Percentiles rank a stretch among this genome's conserved stretches.
Conservation (phyloP, 345 rosid species). For the Salix caprea region DNA sequence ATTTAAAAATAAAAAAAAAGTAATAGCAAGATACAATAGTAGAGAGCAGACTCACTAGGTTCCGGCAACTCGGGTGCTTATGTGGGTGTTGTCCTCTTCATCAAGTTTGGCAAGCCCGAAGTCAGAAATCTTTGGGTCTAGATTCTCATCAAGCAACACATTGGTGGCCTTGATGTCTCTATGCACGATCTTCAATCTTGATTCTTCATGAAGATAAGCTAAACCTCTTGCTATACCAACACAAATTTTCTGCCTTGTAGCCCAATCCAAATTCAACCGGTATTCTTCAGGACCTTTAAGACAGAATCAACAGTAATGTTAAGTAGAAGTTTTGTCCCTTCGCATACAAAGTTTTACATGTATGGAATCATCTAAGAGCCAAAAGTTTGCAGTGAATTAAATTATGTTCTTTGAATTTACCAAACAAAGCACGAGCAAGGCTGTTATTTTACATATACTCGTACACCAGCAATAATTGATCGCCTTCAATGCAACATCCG, state of each 20-base stretch:
- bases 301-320: not conserved
- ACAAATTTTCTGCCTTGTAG: slow-evolving; percentile 58
- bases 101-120: slow-evolving; percentile 71
- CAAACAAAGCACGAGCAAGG: slow-evolving; percentile 50
- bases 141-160: slow-evolving; percentile 54
- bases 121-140: slow-evolving; percentile 59
- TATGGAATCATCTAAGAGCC: no score
- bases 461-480: slow-evolving; percentile 53
- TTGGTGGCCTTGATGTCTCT: slow-evolving; percentile 69
- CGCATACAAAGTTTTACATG: no score
- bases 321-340: no score
- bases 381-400: not conserved
- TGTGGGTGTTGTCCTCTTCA: slow-evolving; percentile 61
- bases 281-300: slow-evolving; percentile 7
- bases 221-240: slow-evolving; percentile 66
- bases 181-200: slow-evolving; percentile 59
- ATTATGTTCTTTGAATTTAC: slow-evolving; percentile 28
- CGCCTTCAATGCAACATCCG: slow-evolving; percentile 62
- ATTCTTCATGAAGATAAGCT: slow-evolving; percentile 68
- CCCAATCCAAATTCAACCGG: slow-evolving; percentile 51
- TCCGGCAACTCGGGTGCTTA: slow-evolving; percentile 66
- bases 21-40: no score
- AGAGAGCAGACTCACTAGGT: slow-evolving; percentile 39
- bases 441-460: slow-evolving; percentile 71
- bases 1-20: no score